phyloP scores from a whole-genome alignment of 176 grass and related monocot species.

The Musa troglodytarum region DNA sequence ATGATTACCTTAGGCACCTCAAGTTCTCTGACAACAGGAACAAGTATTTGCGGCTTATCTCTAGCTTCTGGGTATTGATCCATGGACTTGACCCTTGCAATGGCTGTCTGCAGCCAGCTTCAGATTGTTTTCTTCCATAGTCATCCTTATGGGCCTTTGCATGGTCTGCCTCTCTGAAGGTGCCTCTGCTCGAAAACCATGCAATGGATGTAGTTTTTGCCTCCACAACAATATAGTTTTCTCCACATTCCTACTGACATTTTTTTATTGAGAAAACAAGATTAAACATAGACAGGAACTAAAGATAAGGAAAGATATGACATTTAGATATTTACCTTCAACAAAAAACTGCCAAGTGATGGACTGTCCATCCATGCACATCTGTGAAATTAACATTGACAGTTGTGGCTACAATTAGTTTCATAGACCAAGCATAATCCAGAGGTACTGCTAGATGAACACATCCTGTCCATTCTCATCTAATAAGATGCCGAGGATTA shows the following conservation, averaged over 20 bases:
- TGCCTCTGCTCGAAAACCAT: constrained; percentile 46
- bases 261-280: constrained; percentile 40
- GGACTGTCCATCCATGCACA: constrained; percentile 80
- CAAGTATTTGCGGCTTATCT: constrained; percentile 61
- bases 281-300: background rate
- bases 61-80: constrained; percentile 88
- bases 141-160: constrained; percentile 47
- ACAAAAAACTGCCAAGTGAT: constrained; percentile 78
- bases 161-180: constrained; percentile 32
- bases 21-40: constrained; percentile 56
- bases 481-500: constrained; percentile 56
- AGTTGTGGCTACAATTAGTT: constrained; percentile 54
- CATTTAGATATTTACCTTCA: constrained; percentile 38
- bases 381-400: constrained; percentile 87
- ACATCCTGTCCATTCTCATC: constrained; percentile 79
- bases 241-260: constrained; percentile 75
- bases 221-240: constrained; percentile 82
- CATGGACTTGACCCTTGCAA: constrained; percentile 81
- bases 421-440: constrained; percentile 87
- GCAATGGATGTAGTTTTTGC: constrained; percentile 54
- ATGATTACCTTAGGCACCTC: constrained; percentile 43
- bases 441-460: constrained; percentile 80
- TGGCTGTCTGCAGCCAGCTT: constrained; percentile 66
- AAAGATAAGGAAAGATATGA: constrained; percentile 3
- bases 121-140: constrained; percentile 68